A percentile compares a stretch with the other conserved stretches of the same genome.
These are phyloP conservation scores for Scalesia atractyloides DNA, from an alignment of 129 eudicot species.

Conservation along the genomic window DNA sequence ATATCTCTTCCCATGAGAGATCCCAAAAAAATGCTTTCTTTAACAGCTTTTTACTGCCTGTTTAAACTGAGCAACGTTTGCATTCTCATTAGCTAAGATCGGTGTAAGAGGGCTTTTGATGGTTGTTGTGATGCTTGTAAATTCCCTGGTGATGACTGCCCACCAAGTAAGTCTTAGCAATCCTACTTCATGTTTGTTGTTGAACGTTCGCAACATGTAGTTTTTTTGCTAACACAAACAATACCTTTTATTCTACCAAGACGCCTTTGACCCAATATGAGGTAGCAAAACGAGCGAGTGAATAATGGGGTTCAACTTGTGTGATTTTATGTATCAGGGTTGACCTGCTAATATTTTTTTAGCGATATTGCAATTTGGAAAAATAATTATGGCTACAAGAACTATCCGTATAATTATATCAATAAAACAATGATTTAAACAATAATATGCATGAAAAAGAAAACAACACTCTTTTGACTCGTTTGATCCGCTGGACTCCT, in stretches of 20 bases:
- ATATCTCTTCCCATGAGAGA: no score
- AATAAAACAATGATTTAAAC: neutral
- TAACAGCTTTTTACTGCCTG: no score
- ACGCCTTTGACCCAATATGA: no score
- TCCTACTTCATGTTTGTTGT: constrained; percentile 4
- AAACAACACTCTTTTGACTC: neutral
- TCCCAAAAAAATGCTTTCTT: no score
- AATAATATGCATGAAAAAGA: neutral
- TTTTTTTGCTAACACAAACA: neutral
- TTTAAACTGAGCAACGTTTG: no score
- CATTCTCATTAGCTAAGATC: no score
- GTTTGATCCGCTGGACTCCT: neutral
- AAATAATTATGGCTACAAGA: neutral
- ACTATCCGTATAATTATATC: neutral
- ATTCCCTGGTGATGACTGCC: constrained; percentile 95
- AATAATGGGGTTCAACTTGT: no score
- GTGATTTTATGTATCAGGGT: no score
- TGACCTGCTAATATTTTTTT: no score
- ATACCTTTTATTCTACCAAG: neutral
- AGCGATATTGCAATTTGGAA: neutral
- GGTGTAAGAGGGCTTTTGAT: constrained; percentile 87
- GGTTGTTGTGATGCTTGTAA: constrained; percentile 98
- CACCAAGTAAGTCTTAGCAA: constrained; percentile 56
- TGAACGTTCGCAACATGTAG: neutral
- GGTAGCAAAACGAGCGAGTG: no score